Base-by-base conservation (phyloP, 176 grass and related monocot genomes). In the Zoysia japonica region DNA sequence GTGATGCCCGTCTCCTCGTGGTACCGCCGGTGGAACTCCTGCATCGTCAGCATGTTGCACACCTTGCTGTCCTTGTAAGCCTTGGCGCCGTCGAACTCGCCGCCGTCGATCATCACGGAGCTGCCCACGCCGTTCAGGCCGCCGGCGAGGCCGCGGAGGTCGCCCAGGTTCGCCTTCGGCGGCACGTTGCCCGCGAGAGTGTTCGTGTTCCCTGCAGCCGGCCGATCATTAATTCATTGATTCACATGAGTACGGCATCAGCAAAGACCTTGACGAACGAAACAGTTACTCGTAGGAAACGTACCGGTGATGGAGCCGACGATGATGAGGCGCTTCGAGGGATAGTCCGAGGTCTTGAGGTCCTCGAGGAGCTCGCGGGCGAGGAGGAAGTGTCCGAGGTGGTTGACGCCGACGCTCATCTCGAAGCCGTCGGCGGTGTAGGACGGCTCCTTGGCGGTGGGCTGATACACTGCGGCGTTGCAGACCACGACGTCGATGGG, bases 11-110 rank as follows among this genome's bases (percentile, higher is more conserved):
- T 98, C 75, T 93, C 88, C 80, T 94, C 96, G 82, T 98, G 96
- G 92, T 80, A 93, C 44, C 96, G 86, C 3, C 89, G 59, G 82
- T 99, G 96, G 65, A 99, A 95, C 68, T 99, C 96, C 80, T 91
- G 88, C 90, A 93, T 99, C 59, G 85, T 99, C 68, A 99, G 80
- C 96, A 95, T 99, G 86, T 99, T 99, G 84, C 96, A 99, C 71
- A 99, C 92, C 82, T 95, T 99, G 88, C 96, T 99, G 88, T 99
- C 96, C 82, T 99, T 99, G 96, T 99, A 99, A 1, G 92, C 96
- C 81, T 99, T 99, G 0, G 96, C 96, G 46, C 96, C 96, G 52
- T 98, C 96, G 78, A 94, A 98, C 63, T 91, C 84, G 9, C 88
- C 90, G 10, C 92, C 96, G 42, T 99, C 96, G 69, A 99, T 93